A percentile compares a stretch with the other conserved stretches of the same genome.
phyloP scores from a whole-genome alignment of 2,329 filamentous ascomycete genomes.

The Arthroderma sp. region DNA sequence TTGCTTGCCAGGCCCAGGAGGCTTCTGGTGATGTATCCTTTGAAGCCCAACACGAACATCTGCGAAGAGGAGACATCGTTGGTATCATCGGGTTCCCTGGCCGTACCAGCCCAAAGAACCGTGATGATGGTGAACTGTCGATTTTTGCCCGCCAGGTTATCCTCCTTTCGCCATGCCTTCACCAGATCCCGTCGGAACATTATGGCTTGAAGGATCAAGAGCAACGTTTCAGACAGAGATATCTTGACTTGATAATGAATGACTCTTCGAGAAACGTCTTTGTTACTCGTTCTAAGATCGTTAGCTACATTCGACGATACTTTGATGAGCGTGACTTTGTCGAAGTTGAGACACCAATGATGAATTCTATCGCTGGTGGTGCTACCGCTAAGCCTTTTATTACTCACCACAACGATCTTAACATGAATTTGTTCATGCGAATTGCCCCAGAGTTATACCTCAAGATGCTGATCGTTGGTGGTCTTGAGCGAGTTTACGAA shows the following conservation, averaged over 20 bases:
- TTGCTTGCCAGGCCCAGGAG: constrained; percentile 82
- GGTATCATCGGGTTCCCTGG: constrained; percentile 76
- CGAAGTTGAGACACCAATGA: constrained; percentile 94
- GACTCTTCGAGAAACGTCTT: constrained; percentile 72
- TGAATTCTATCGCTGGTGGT: constrained; percentile 90
- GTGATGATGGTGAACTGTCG: constrained; percentile 79
- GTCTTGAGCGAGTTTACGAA: constrained; percentile 88
- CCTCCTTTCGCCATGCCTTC: constrained; percentile 80
- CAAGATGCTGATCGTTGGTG: constrained; percentile 92
- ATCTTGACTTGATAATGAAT: constrained; percentile 96
- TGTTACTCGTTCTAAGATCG: constrained; percentile 73
- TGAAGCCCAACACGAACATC: constrained; percentile 74
- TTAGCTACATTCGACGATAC: constrained; percentile 77
- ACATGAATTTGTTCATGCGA: constrained; percentile 91
- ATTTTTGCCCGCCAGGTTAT: constrained; percentile 82
- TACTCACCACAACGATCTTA: constrained; percentile 89
- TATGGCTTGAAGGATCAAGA: constrained; percentile 95
- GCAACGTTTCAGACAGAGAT: constrained; percentile 81
- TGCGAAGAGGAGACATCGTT: constrained; percentile 86
- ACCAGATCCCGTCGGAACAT: constrained; percentile 72
- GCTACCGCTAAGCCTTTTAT: constrained; percentile 91
- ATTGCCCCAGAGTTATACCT: constrained; percentile 92
- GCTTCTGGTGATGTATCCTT: constrained; percentile 59
- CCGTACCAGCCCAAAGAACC: constrained; percentile 76
- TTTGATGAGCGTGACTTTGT: constrained; percentile 81